Conservation (phyloP, 192 early-diverging fungal genomes). For the Linnemannia schmuckeri region DNA sequence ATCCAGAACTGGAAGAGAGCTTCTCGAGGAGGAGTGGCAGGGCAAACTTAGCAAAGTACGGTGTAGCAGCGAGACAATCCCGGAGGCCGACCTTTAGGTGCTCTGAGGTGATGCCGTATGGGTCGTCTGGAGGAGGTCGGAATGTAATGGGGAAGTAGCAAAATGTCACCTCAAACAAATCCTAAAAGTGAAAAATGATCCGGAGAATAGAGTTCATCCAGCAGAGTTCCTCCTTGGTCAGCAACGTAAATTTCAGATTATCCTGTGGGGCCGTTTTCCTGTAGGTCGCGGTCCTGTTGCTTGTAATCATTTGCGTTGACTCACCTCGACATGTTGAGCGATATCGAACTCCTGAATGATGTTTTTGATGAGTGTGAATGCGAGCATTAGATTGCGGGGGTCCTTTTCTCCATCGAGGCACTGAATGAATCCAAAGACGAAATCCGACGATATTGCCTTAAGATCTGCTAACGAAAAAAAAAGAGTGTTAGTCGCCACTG, state of each 20-base stretch:
- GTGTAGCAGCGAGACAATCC: conserved; percentile 82
- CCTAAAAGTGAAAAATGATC: conserved; percentile 56
- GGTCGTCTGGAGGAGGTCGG: conserved; percentile 94
- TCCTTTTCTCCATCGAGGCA: conserved; percentile 99
- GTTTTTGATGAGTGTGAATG: conserved; percentile 80
- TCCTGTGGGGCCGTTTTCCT: not conserved
- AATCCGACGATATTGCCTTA: conserved; percentile 73
- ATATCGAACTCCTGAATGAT: conserved; percentile 87
- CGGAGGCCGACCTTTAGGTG: conserved; percentile 87
- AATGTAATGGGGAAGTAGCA: conserved; percentile 99
- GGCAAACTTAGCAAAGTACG: conserved; percentile 83
- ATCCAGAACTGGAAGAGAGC: conserved; percentile 83
- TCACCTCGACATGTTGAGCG: conserved; percentile 78
- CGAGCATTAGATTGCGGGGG: conserved; percentile 92
- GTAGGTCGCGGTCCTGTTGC: not conserved
- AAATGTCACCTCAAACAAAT: conserved; percentile 96
- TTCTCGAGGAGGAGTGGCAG: conserved; percentile 94
- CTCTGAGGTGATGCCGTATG: conserved; percentile 94
- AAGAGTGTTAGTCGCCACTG: not conserved
- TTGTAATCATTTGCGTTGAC: not conserved
- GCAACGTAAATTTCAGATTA: not conserved
- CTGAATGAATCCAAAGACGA: conserved; percentile 88
- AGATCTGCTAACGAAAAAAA: conserved; percentile 63
- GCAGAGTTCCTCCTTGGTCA: not conserved
- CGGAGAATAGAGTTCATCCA: conserved; percentile 7